A percentile compares a stretch with the other conserved stretches of the same genome.
Evolutionary conservation across 2,329 filamentous ascomycete species (phyloP).

Genomic region (Raffaelea albimanens): DNA sequence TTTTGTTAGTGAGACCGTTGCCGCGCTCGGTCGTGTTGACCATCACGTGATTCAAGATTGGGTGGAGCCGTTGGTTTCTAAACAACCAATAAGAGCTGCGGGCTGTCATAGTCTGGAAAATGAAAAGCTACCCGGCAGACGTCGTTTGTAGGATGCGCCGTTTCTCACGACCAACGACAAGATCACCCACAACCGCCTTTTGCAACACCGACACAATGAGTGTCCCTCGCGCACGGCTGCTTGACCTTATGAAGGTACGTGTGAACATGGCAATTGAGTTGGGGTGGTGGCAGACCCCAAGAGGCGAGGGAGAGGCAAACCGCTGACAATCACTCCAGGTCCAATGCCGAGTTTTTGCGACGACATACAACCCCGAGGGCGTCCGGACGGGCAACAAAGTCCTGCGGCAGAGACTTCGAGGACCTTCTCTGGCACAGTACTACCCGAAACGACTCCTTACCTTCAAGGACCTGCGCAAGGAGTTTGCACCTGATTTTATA

Average conservation of each 20-base stretch:
- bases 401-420: conserved; percentile 76
- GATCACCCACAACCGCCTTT: too few species aligned
- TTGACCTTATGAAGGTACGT: conserved; percentile 71
- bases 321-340: conserved; percentile 38
- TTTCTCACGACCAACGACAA: too few species aligned
- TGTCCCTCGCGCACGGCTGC: conserved; percentile 50
- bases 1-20: too few species aligned
- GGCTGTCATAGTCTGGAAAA: too few species aligned
- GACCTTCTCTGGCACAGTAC: conserved; percentile 76
- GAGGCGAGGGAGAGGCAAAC: too few species aligned
- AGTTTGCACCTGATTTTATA: conserved; percentile 56
- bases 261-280: not conserved
- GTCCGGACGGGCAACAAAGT: conserved; percentile 84
- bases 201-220: conserved; percentile 41
- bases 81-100: too few species aligned
- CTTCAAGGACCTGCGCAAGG: conserved; percentile 62
- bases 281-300: not conserved
- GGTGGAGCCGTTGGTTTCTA: too few species aligned
- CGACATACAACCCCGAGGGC: conserved; percentile 78
- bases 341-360: conserved; percentile 87
- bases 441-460: conserved; percentile 71
- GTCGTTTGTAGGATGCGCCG: too few species aligned
- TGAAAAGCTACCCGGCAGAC: too few species aligned
- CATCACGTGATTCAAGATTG: too few species aligned
- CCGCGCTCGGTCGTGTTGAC: too few species aligned